Conservation (phyloP, 192 early-diverging fungal species). For the Lobosporangium transversale region DNA sequence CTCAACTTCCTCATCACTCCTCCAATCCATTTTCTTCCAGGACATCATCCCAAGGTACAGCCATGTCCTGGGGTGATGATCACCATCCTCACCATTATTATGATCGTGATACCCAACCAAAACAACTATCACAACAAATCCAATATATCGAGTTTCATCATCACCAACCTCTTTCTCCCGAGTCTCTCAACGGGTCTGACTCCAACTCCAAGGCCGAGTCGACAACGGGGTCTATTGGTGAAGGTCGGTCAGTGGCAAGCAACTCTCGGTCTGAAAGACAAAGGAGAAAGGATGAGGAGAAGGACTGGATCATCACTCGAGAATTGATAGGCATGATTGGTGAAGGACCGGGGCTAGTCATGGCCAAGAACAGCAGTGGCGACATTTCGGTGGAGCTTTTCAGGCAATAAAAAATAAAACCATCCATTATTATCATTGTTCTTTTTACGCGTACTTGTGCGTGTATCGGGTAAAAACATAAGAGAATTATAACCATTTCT, state of each 20-base stretch:
- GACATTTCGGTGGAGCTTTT: conserved; percentile 37
- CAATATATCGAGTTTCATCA: too few relatives aligned
- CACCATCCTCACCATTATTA: conserved; percentile 1
- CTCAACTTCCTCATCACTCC: neutral
- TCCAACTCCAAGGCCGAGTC: conserved; percentile 16
- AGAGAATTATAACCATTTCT: too few relatives aligned
- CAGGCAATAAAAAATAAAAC: neutral
- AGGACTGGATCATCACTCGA: conserved; percentile 23
- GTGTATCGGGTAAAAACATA: too few relatives aligned
- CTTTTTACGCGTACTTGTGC: conserved; percentile 1
- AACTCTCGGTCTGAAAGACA: conserved; percentile 19
- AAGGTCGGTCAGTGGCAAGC: neutral
- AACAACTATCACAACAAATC: too few relatives aligned
- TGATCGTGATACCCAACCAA: neutral
- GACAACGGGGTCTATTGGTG: conserved; percentile 8
- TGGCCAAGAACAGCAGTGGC: conserved; percentile 50
- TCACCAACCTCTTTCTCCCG: neutral
- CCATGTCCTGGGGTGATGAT: conserved; percentile 35
- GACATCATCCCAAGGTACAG: conserved; percentile 22
- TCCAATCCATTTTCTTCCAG: conserved; percentile 22
- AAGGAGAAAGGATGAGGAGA: conserved; percentile 22
- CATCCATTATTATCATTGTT: neutral
- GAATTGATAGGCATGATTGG: conserved; percentile 45
- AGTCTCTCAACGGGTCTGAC: conserved; percentile 18
- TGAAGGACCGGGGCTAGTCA: conserved; percentile 30